These are phyloP conservation scores for Tagetes patula DNA, from an alignment of 129 eudicot species.

Conservation along the genomic window DNA sequence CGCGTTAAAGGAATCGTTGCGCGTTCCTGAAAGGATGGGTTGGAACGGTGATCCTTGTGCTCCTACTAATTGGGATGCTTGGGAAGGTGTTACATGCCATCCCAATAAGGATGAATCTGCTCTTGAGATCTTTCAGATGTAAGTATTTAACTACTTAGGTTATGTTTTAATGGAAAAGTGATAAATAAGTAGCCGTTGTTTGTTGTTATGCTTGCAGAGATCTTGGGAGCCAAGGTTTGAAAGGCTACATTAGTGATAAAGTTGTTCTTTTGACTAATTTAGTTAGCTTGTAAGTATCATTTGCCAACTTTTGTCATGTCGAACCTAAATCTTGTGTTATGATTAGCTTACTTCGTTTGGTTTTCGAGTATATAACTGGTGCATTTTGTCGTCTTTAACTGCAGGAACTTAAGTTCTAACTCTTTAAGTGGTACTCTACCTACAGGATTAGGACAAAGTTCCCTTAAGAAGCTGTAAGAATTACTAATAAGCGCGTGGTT, in stretches of 20 bases:
- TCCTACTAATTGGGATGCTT: slow-evolving; percentile 97
- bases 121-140: slow-evolving; percentile 75
- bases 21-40: slow-evolving; percentile 94
- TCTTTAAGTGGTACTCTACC: slow-evolving; percentile 82
- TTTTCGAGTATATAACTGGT: slow-evolving; percentile 16
- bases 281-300: slow-evolving; percentile 96
- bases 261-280: slow-evolving; percentile 73
- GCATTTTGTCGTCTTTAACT: slow-evolving; percentile 17
- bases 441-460: slow-evolving; percentile 70
- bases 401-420: slow-evolving; percentile 90
- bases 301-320: slow-evolving; percentile 21
- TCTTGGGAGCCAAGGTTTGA: slow-evolving; percentile 94
- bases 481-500: not conserved
- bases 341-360: slow-evolving; percentile 15
- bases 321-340: slow-evolving; percentile 2
- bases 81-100: slow-evolving; percentile 96
- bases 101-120: slow-evolving; percentile 50
- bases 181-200: not conserved
- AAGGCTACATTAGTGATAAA: slow-evolving; percentile 85
- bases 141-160: slow-evolving; percentile 38
- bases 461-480: slow-evolving; percentile 80
- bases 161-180: not conserved
- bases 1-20: slow-evolving; percentile 79
- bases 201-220: slow-evolving; percentile 53
- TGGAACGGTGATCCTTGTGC: slow-evolving; percentile 99